Evolutionary conservation across 2,329 filamentous ascomycete genomes (phyloP), one percentile per base, ranked within the genome.

Genomic region (Botrytis fragariae): DNA sequence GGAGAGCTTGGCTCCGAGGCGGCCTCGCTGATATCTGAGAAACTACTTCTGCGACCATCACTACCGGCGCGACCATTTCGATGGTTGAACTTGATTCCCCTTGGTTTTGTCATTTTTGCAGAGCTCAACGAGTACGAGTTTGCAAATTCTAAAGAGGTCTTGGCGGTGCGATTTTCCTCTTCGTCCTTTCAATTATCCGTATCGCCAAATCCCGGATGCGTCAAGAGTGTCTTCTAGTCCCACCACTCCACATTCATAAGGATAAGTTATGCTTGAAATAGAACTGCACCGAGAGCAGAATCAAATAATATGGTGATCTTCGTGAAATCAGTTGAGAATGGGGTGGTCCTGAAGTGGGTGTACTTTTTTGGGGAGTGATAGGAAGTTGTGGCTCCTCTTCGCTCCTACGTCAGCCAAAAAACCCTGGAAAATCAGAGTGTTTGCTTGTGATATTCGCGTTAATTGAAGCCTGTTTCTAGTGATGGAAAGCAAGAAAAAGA

Each of bases 21-120:
- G 59, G 86, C 85, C 79, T 92, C 91, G 81, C 90, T 92, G 79
- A 86, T 86, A 77, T 93, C 91, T 77, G 91, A 92, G 83, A 93
- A 90, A 85, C 91, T 93, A 73, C 88, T 87, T 78, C 91, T 90
- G 77, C 90, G 86, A 25, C 79, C 80, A 76, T 82, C 80, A 61
- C 79, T 74, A 25, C 79, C 76, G 69, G 74, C 76, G 60, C 78
- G 76, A 29, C 80, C 79, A 78, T 80, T 81, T n/a, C 80, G 74
- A 73, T 81, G 80, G 64, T 80, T 81, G 81, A 88, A 89, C 80
- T 87, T 87, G 81, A 89, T 85, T 78, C 86, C 84, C 78, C 85
- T 84, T 69, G 86, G 83, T 78, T 84, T 85, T 45, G 83, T 82
- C 84, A 85, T 85, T 39, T 42, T 71, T 73, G 72, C 69, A 61